phyloP scores from a whole-genome alignment of 1,139 yeast genomes.

The Blastobotrys persicus region DNA sequence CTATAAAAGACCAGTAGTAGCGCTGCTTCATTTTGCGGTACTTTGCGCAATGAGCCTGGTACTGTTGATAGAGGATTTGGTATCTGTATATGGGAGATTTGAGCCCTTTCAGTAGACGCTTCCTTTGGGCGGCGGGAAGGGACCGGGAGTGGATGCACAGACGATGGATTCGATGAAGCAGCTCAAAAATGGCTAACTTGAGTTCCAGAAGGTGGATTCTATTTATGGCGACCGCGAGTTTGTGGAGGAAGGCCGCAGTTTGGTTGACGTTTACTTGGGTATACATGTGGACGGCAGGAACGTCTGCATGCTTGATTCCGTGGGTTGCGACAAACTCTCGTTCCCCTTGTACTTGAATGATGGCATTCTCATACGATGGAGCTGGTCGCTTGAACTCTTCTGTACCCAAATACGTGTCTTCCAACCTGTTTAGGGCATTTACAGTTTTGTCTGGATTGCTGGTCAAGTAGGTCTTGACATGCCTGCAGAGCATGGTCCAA shows the following conservation, averaged over 20 bases:
- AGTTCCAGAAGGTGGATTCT: constrained; percentile 2
- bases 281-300: background rate
- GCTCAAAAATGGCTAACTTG: background rate
- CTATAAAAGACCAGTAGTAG: constrained; percentile 1
- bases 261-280: background rate
- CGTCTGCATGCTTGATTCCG: background rate
- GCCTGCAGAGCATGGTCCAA: too few relatives aligned
- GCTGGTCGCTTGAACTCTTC: too few relatives aligned
- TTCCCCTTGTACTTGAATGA: background rate
- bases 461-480: too few relatives aligned
- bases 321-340: background rate
- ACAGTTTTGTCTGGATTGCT: too few relatives aligned
- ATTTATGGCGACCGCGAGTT: background rate
- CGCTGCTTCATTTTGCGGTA: constrained; percentile 3
- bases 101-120: background rate
- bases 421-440: background rate
- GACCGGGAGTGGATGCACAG: background rate
- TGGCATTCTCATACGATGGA: background rate
- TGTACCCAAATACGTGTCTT: background rate
- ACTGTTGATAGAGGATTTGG: background rate
- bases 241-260: background rate
- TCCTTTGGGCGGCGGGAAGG: background rate
- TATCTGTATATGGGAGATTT: background rate
- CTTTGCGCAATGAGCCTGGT: background rate
- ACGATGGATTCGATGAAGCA: background rate